phyloP scores from a whole-genome alignment of 2,329 filamentous ascomycete genomes.

The Pseudophaeomoniella oleicola region DNA sequence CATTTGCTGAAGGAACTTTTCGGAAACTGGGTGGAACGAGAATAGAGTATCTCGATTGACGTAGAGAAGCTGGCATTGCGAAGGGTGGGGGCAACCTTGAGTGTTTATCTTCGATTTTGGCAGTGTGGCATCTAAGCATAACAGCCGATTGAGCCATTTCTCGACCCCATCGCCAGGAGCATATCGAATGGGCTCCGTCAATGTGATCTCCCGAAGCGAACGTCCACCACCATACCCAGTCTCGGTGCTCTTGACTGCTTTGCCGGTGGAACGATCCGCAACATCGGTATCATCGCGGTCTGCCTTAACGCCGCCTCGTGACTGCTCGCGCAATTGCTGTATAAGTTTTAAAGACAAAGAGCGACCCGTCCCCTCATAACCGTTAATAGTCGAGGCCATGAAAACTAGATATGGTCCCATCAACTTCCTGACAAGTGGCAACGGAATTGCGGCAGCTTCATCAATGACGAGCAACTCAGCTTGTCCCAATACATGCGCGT shows the following conservation, averaged over 20 bases:
- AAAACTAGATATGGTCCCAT: slow-evolving; percentile 97
- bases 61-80: slow-evolving; percentile 77
- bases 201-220: slow-evolving; percentile 77
- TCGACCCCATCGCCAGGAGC: slow-evolving; percentile 81
- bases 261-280: slow-evolving; percentile 66
- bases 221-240: slow-evolving; percentile 50
- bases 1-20: slow-evolving; percentile 96
- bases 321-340: slow-evolving; percentile 90
- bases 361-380: slow-evolving; percentile 91
- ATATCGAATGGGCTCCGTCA: slow-evolving; percentile 90
- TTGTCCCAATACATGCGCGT: slow-evolving; percentile 86
- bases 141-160: slow-evolving; percentile 86
- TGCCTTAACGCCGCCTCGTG: slow-evolving; percentile 46
- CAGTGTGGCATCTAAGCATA: slow-evolving; percentile 86
- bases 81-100: slow-evolving; percentile 76
- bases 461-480: slow-evolving; percentile 93
- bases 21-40: slow-evolving; percentile 92
- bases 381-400: slow-evolving; percentile 98
- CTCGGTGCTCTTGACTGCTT: slow-evolving; percentile 49
- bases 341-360: slow-evolving; percentile 93
- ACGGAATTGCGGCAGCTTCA: slow-evolving; percentile 88
- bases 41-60: slow-evolving; percentile 97
- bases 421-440: slow-evolving; percentile 81
- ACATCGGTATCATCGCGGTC: slow-evolving; percentile 49
- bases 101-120: slow-evolving; percentile 59